Base-by-base conservation (phyloP, 805 yeast genomes). In the Komagataella populi region DNA sequence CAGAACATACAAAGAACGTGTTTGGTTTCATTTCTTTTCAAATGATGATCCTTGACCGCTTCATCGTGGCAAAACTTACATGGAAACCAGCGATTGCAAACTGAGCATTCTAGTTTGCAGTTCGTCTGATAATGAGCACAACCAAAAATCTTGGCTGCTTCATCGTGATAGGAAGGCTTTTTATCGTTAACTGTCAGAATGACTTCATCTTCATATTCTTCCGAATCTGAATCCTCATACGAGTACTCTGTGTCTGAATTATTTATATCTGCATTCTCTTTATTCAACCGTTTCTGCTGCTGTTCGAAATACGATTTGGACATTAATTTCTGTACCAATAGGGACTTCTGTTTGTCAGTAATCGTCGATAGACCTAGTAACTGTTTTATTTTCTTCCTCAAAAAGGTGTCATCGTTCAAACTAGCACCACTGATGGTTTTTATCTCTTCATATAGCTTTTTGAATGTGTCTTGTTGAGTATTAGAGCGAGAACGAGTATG, bases 1-100 rank as follows among this genome's bases (percentile, higher is more conserved):
- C 97, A 90, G 53, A 69, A 63, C 95, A 89, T 84, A 65, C 97
- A 90, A 57, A 88, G 71, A 53, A 90, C 77, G 61, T 83, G 83
- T 53, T 70, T 72, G 2, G 87, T 85, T 48, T 75, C 73, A 23
- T 70, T 69, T 48, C 96, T 72, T 55, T 64, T 66, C 60, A 87
- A 75, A 56, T 73, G 78, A 63, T 84, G 95, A 10, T 70, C 60
- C 1, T 61, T 53, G 20, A 74, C 72, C 23, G 63, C 74, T n/a
- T 68, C 72, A 59, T 85, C 95, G 65, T 90, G 97, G 62, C 97
- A 90, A 56, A 86, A 78, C 12, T 96, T 75, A 66, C 97, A 90
- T 1, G 87, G 67, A 57, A 70, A 84, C 91, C 95, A 90, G 60
- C 73, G 72, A 36, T 70, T 65, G 60, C 97, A 90, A 2, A 73